Evolutionary conservation across 768 basidiomycete species (phyloP).

Genomic region (Boletus pseudopeckii): DNA sequence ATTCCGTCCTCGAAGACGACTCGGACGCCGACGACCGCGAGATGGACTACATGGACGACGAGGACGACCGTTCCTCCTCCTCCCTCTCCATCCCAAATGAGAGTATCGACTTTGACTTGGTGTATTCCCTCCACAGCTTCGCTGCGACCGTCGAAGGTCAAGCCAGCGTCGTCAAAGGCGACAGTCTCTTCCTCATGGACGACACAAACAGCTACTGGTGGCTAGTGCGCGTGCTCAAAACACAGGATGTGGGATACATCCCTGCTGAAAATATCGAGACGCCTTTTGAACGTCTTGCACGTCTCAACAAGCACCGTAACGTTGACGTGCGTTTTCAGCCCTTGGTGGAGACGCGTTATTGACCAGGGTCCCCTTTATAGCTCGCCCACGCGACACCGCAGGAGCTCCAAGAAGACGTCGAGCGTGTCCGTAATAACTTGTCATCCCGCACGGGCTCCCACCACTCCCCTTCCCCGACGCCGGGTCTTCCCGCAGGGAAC

Average conservation of each 20-base stretch:
- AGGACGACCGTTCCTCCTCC: conserved; percentile 77
- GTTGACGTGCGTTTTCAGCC: conserved; percentile 69
- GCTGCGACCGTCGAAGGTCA: conserved; percentile 98
- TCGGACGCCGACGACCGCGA: conserved; percentile 72
- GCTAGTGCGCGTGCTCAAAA: conserved; percentile 97
- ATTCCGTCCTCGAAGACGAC: conserved; percentile 83
- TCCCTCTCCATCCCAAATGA: conserved; percentile 86
- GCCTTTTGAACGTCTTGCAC: conserved; percentile 90
- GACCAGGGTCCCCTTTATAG: conserved; percentile 9
- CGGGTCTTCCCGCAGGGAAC: conserved; percentile 33
- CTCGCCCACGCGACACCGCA: conserved; percentile 35
- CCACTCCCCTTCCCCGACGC: conserved; percentile 46
- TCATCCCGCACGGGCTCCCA: conserved; percentile 47
- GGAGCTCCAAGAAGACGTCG: conserved; percentile 59
- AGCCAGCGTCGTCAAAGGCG: conserved; percentile 97
- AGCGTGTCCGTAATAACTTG: conserved; percentile 52
- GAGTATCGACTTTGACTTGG: conserved; percentile 89
- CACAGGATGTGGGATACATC: conserved; percentile 98
- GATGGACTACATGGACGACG: conserved; percentile 64
- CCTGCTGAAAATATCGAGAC: conserved; percentile 99
- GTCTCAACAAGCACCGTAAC: conserved; percentile 96
- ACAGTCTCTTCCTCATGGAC: conserved; percentile 94
- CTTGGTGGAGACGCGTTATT: background rate
- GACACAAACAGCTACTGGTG: conserved; percentile 99
- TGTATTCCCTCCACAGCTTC: conserved; percentile 93